These are phyloP conservation scores for Nemophila menziesii DNA, from an alignment of 257 asterid genomes.

Conservation along the genomic window DNA sequence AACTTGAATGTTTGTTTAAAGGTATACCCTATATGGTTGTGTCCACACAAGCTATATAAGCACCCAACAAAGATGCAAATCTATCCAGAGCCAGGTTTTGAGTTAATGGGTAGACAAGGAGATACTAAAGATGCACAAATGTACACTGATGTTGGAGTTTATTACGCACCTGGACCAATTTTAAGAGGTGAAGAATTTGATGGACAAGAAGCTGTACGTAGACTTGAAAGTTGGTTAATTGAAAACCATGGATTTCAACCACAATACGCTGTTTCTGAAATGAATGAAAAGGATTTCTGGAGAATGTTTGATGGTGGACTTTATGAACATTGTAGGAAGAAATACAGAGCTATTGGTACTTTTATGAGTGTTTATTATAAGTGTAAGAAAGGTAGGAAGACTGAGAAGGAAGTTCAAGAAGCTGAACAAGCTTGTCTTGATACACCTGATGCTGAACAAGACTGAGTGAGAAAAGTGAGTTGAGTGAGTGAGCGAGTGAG, in stretches of 20 bases:
- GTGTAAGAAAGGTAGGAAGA: slow-evolving; percentile 93
- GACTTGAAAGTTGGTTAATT: slow-evolving; percentile 75
- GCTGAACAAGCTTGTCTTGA: slow-evolving; percentile 84
- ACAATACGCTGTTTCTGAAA: slow-evolving; percentile 88
- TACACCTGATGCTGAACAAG: slow-evolving; percentile 59
- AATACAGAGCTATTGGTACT: slow-evolving; percentile 76
- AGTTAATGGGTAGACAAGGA: slow-evolving; percentile 74
- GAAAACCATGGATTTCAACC: slow-evolving; percentile 96
- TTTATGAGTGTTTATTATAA: slow-evolving; percentile 96
- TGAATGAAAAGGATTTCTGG: slow-evolving; percentile 85
- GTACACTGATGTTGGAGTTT: slow-evolving; percentile 92
- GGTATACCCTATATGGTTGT: slow-evolving; percentile 98
- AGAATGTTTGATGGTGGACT: slow-evolving; percentile 92
- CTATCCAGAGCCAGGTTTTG: slow-evolving; percentile 92
- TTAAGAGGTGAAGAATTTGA: slow-evolving; percentile 86
- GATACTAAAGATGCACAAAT: slow-evolving; percentile 80
- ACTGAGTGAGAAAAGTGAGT: too few relatives aligned
- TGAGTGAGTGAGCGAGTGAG: too few relatives aligned
- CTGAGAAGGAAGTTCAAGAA: slow-evolving; percentile 95
- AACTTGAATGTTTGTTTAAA: slow-evolving; percentile 25
- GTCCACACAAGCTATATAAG: slow-evolving; percentile 81
- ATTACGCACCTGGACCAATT: slow-evolving; percentile 88
- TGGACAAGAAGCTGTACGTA: slow-evolving; percentile 68
- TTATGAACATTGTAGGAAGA: slow-evolving; percentile 70
- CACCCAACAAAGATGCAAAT: slow-evolving; percentile 82